Base-by-base conservation (phyloP, 257 asterid species). In the Ocimum tenuiflorum region DNA sequence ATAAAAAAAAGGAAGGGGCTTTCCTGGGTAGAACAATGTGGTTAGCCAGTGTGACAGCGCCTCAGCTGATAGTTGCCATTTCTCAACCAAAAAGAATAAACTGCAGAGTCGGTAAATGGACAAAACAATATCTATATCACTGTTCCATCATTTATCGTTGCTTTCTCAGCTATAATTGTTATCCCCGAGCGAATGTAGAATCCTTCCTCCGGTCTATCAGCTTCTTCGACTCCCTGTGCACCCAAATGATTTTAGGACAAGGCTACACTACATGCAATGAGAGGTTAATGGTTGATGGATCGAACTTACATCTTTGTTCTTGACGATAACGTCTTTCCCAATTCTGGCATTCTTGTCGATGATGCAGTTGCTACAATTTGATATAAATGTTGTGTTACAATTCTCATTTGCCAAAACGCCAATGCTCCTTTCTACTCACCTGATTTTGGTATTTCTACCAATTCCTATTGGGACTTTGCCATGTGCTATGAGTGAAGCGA, bases 291-390 rank as follows among this genome's bases (percentile, higher is more conserved):
- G 31, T 27, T 27, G 4, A 27, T n/a, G n/a, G 4, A 20, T 53
- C n/a, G 9, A 50, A 31, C 97, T 83, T 75, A 94, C 99, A 11
- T 90, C 89, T 78, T 85, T 90, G 71, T 94, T 94, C 86, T 70
- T 73, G 85, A 94, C 88, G 68, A 77, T 73, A 71, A 94, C 99
- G 24, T 90, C 75, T 19, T 84, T 82, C 72, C 99, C 99, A 11
- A 92, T 83, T 79, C 85, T 89, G 18, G 81, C 97, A 4, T 92
- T 92, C 84, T 92, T 92, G 86, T 92, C 99, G 31, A 92, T 89
- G 60, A 92, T 89, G 49, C 97, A 88, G 72, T 87, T 92, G 70
- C 99, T 27, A 27, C 31, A 27, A 27, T 27, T 27, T 1, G 4
- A 27, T 1, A 27, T 1, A 27, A 27, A 1, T 27, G 31, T 4